Evolutionary conservation across 2,329 filamentous ascomycete genomes (phyloP).

Genomic region (Ampelomyces quisqualis): DNA sequence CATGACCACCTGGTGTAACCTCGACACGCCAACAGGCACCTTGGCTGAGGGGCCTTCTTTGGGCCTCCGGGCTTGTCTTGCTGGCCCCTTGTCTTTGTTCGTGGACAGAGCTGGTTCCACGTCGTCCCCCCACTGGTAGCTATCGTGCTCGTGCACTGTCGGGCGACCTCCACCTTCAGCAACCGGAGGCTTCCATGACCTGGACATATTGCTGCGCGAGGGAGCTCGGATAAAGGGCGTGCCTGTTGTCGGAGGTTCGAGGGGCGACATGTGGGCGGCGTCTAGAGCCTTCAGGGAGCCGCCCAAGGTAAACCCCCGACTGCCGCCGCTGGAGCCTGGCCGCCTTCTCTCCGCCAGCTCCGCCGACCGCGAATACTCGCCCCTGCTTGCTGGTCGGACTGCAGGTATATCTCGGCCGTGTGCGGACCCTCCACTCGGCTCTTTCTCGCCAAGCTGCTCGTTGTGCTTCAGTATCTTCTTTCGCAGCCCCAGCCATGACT

Average conservation of each 20-base stretch:
- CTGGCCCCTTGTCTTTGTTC: slow-evolving; percentile 33
- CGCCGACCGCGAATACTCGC: slow-evolving; percentile 32
- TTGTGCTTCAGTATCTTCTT: slow-evolving; percentile 51
- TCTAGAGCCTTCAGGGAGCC: slow-evolving; percentile 37
- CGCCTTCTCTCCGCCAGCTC: slow-evolving; percentile 27
- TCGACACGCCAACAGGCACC: slow-evolving; percentile 84
- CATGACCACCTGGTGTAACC: slow-evolving; percentile 83
- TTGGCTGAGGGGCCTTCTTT: slow-evolving; percentile 51
- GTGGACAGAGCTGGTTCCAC: slow-evolving; percentile 37
- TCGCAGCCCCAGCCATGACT: slow-evolving; percentile 68
- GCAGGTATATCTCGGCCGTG: slow-evolving; percentile 35
- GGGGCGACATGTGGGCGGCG: slow-evolving; percentile 30
- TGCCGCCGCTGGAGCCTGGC: slow-evolving; percentile 28
- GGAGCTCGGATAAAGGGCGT: slow-evolving; percentile 55
- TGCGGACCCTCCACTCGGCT: slow-evolving; percentile 20
- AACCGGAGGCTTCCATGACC: slow-evolving; percentile 24
- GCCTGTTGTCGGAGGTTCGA: slow-evolving; percentile 46
- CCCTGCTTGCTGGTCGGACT: slow-evolving; percentile 20
- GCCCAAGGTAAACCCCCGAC: slow-evolving; percentile 21
- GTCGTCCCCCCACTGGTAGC: slow-evolving; percentile 52
- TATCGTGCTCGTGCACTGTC: slow-evolving; percentile 46
- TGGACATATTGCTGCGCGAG: slow-evolving; percentile 42
- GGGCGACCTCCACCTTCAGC: slow-evolving; percentile 36
- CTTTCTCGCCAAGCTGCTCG: slow-evolving; percentile 43
- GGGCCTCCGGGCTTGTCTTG: slow-evolving; percentile 21